phyloP scores from a whole-genome alignment of 352 stramenopile genomes.

The Pythium phragmitis region DNA sequence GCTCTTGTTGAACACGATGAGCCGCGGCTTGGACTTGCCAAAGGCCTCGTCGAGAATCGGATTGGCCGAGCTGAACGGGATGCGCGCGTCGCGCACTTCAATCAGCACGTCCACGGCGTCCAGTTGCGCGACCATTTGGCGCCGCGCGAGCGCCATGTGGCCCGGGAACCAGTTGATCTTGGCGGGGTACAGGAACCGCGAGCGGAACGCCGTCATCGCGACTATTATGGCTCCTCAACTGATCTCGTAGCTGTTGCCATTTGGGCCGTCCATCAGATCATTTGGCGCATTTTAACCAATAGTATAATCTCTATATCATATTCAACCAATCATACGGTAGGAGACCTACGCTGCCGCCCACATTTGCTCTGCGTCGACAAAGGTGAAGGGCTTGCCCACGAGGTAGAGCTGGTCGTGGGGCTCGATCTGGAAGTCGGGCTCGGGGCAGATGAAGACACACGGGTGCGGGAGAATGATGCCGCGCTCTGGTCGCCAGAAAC shows the following conservation, averaged over 20 bases:
- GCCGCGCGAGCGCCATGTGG: conserved; percentile 80
- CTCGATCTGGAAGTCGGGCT: conserved; percentile 55
- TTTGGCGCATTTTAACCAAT: conserved; percentile 19
- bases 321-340: no score
- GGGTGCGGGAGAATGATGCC: conserved; percentile 56
- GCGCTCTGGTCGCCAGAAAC: conserved; percentile 57
- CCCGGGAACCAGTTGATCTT: conserved; percentile 90
- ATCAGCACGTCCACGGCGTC: conserved; percentile 82
- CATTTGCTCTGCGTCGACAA: conserved; percentile 33
- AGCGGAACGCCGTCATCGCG: conserved; percentile 58
- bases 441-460: conserved; percentile 66
- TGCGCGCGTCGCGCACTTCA: conserved; percentile 80
- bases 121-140: conserved; percentile 81
- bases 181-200: conserved; percentile 70
- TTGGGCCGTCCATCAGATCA: conserved; percentile 21
- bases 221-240: not conserved
- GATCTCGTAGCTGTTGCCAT: no score
- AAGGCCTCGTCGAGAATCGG: conserved; percentile 76
- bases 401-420: conserved; percentile 65
- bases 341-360: conserved; percentile 14
- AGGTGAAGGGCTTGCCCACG: conserved; percentile 63
- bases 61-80: conserved; percentile 84
- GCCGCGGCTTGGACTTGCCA: conserved; percentile 69
- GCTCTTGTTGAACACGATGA: conserved; percentile 89
- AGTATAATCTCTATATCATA: no score